Evolutionary conservation across 805 yeast species (phyloP), one percentile per base, ranked within the genome.

Genomic region (Cyberlindnera americana): DNA sequence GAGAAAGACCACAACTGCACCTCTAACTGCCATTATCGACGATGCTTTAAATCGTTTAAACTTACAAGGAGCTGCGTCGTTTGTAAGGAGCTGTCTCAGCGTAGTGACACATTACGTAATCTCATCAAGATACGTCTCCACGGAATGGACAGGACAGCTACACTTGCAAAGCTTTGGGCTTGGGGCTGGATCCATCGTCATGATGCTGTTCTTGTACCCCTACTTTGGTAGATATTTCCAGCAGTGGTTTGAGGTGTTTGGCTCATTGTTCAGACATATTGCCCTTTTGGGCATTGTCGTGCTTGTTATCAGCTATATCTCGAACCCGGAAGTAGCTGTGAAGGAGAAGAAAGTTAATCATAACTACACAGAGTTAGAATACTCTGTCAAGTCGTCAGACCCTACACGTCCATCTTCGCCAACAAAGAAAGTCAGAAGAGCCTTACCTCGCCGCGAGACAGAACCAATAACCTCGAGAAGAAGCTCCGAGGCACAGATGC

Each of bases 161-260:
- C 63, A 59, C 35, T 26, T 59, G 1, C 57, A 57, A 14, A 53
- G 59, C 13, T 59, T 56, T 33, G 39, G 43, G 0, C 25, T 52
- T 2, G 63, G 63, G 1, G 36, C 51, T 8, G 40, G 44, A 1
- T 7, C 47, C 26, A 47, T 59, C 2, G n/a, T 38, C 1, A 10
- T 42, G 2, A 32, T 52, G 19, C 35, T 51, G n/a, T 13, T 51
- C 11, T 14, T 56, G 6, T 57, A 52, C 16, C 63, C 62, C 1
- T 53, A 40, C 34, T 14, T 56, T 1, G 38, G 45, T 12, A 44
- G 35, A 9, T 50, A 50, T 18, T 18, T 59, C 5, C 54, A 51
- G 18, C 49, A 53, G 13, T 56, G 60, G 58, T 37, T 55, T 1
- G 26, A 48, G 0, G 29, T 57, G 3, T 23, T 55, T 9, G 47